A percentile compares a stretch with the other conserved stretches of the same genome.
Conservation (phyloP, 805 yeast species). For the Yarrowia sp. region DNA sequence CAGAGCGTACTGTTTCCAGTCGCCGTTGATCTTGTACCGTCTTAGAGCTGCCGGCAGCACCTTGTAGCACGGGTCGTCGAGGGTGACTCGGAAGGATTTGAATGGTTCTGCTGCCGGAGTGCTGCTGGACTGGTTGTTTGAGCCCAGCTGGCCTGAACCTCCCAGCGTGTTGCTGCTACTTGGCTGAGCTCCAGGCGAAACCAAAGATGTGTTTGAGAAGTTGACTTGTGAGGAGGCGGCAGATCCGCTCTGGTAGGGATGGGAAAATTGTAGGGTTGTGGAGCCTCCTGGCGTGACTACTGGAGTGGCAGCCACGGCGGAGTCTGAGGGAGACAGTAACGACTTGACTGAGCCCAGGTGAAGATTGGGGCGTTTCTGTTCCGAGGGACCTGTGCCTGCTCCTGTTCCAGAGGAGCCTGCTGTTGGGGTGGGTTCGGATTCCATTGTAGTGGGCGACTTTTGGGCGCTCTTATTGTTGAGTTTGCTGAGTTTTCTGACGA, state of each 20-base stretch:
- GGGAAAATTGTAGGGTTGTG: conserved; percentile 7
- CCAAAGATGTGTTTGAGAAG: not conserved
- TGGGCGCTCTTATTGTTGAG: conserved; percentile 2
- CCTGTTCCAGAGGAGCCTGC: not conserved
- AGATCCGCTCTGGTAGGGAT: conserved; percentile 2
- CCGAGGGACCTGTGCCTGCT: not conserved
- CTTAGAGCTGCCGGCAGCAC: conserved; percentile 85
- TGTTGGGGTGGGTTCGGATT: not conserved
- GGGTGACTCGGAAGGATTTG: conserved; percentile 77
- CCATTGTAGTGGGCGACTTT: not conserved
- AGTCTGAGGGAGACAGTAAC: conserved; percentile 1
- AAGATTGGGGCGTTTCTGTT: conserved; percentile 1
- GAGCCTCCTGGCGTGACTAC: conserved; percentile 16
- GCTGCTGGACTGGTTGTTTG: not conserved
- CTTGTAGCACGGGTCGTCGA: conserved; percentile 87
- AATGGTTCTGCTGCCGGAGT: conserved; percentile 55
- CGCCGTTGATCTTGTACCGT: conserved; percentile 73
- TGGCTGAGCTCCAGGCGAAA: conserved; percentile 2
- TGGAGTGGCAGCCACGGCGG: not conserved
- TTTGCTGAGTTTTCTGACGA: not conserved
- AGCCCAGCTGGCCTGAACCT: not conserved
- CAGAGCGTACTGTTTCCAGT: conserved; percentile 84
- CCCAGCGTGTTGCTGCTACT: not conserved
- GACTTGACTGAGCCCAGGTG: conserved; percentile 7
- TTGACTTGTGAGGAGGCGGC: conserved; percentile 17